Conservation (phyloP, 176 grass and related monocot genomes). For the Zoysia pacifica region DNA sequence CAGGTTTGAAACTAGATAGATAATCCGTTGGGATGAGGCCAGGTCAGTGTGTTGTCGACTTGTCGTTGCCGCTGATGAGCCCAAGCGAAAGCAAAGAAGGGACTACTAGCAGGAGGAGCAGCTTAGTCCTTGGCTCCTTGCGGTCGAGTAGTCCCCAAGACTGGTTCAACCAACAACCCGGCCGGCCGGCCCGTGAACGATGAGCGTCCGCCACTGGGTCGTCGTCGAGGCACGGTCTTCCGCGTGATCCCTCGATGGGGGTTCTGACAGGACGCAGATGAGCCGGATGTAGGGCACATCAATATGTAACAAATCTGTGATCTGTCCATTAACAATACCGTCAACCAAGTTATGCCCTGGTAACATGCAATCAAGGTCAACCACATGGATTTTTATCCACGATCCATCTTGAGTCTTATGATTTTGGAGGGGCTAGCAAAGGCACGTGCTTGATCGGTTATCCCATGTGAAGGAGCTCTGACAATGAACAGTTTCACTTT, state of each 20-base stretch:
- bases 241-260: no score
- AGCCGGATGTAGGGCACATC: no score
- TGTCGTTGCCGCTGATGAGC: not conserved
- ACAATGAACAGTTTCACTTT: not conserved
- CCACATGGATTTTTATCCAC: not conserved
- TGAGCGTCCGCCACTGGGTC: not conserved
- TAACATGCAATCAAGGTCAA: no score
- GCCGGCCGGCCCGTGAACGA: no score
- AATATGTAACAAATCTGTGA: no score
- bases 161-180: slow-evolving; percentile 8
- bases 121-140: not conserved
- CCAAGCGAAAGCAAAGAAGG: slow-evolving; percentile 17
- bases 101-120: not conserved
- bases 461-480: slow-evolving; percentile 23
- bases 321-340: not conserved
- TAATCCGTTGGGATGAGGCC: not conserved
- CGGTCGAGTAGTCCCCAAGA: slow-evolving; percentile 30
- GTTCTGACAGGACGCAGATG: no score
- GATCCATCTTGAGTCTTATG: not conserved
- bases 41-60: not conserved
- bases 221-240: not conserved
- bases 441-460: slow-evolving; percentile 19
- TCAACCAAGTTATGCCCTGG: no score
- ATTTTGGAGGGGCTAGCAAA: not conserved
- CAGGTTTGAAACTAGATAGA: no score